A percentile compares a stretch with the other conserved stretches of the same genome.
Conservation (phyloP, 352 stramenopile species). For the Nothophytophthora sp. region DNA sequence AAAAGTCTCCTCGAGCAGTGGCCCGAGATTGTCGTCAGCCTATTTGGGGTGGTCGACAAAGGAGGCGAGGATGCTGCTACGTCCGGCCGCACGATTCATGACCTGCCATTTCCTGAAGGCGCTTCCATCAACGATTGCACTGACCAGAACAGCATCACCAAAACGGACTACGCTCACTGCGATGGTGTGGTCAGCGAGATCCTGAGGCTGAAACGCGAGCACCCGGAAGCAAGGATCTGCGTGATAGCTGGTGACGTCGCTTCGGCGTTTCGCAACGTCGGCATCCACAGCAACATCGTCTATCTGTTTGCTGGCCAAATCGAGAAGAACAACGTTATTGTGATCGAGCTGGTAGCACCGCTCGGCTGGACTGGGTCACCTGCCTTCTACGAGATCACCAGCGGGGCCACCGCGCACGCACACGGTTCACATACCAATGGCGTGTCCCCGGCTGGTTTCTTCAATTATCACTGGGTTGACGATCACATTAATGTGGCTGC, state of each 20-base stretch:
- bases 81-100: conserved; percentile 11
- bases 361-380: conserved; percentile 17
- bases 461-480: conserved; percentile 23
- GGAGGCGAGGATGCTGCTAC: neutral
- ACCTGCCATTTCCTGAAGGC: conserved; percentile 8
- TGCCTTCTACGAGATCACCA: conserved; percentile 11
- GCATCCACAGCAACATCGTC: conserved; percentile 14
- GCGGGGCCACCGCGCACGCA: conserved; percentile 8
- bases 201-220: neutral
- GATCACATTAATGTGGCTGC: conserved; percentile 10
- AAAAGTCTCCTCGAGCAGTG: conserved; percentile 14
- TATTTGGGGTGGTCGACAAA: conserved; percentile 14
- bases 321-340: conserved; percentile 13
- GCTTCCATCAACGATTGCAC: conserved; percentile 19
- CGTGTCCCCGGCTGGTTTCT: neutral
- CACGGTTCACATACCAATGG: conserved; percentile 3
- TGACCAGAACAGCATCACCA: conserved; percentile 16
- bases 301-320: conserved; percentile 13
- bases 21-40: conserved; percentile 14
- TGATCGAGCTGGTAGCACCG: conserved; percentile 13
- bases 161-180: conserved; percentile 14
- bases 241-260: conserved; percentile 14
- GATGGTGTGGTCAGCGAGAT: conserved; percentile 11
- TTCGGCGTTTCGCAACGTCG: conserved; percentile 9
- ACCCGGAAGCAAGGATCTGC: neutral